These are phyloP conservation scores for Daldinia eschscholtzii DNA, from an alignment of 2,329 filamentous ascomycete species.

Conservation along the genomic window DNA sequence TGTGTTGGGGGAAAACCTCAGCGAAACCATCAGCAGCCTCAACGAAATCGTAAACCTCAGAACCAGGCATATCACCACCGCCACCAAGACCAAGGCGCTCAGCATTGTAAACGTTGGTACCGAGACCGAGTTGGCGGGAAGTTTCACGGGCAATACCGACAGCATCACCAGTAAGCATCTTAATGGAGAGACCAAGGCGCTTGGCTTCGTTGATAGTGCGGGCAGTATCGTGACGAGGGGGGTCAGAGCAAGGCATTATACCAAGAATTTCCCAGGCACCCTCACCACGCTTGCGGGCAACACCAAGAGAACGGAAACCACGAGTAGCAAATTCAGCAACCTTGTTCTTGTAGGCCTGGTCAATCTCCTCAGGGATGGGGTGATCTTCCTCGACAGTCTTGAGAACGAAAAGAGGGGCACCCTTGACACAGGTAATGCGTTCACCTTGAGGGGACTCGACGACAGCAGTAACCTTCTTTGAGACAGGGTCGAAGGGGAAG, in stretches of 20 bases:
- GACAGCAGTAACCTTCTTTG: conserved; percentile 89
- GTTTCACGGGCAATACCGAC: conserved; percentile 94
- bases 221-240: conserved; percentile 89
- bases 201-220: conserved; percentile 93
- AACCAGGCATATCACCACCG: conserved; percentile 92
- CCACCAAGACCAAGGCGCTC: conserved; percentile 91
- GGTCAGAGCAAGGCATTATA: conserved; percentile 95
- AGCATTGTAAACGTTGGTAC: conserved; percentile 94
- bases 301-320: conserved; percentile 94
- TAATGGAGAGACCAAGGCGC: conserved; percentile 87
- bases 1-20: conserved; percentile 95
- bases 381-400: conserved; percentile 90
- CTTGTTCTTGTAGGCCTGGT: conserved; percentile 90
- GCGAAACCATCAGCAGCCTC: conserved; percentile 96
- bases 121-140: conserved; percentile 89
- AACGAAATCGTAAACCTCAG: conserved; percentile 94
- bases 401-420: conserved; percentile 87
- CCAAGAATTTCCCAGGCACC: conserved; percentile 90
- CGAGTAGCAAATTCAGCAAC: conserved; percentile 91
- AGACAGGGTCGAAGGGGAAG: conserved; percentile 90
- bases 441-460: conserved; percentile 87
- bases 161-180: conserved; percentile 96
- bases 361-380: conserved; percentile 79
- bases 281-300: conserved; percentile 88
- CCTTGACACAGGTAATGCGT: conserved; percentile 90